Base-by-base conservation (phyloP, 2,329 filamentous ascomycete species). In the Gaeumannomyces sp. region DNA sequence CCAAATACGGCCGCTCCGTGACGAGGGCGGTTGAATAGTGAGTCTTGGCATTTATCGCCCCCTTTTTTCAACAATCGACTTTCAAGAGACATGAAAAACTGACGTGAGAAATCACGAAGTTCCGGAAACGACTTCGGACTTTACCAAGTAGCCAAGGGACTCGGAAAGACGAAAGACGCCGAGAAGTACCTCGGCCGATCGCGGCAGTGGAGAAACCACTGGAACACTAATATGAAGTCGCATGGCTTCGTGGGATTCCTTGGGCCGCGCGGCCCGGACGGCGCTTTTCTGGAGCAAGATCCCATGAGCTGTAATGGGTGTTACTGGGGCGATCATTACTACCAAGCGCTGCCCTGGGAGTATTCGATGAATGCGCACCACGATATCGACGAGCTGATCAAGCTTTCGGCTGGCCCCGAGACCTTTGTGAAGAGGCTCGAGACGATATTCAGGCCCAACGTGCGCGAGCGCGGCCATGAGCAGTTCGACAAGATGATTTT, bases 311-410 rank as follows among this genome's bases (percentile, higher is more conserved):
- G 87, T 68, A 84, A 81, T 10, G 85, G 85, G 2, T 90, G 88
- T 74, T 89, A 90, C 74, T 90, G 88, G 87, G 78, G 75, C 3
- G 83, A 88, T 69, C 61, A 61, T 7, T 28, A 78, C 69, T 89
- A 89, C 71, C 80, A 89, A 72, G 86, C 78, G 13, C 79, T 82
- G 11, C 83, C 86, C 0, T 88, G 85, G 80, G 85, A 87, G 64
- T 90, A 90, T 75, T 85, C 83, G 6, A 87, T 89, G 79, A 88
- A 87, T 66, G 83, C 86, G n/a, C 83, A 88, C 61, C 88, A 91
- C 73, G 88, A 91, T 72, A 77, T 89, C 65, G 74, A 77, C 31
- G 77, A 79, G 28, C 73, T 89, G 64, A 80, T 90, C 64, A 69
- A 77, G 2, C 75, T 82, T 45, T 77, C 79, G 61, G 87, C 87